Evolutionary conservation across 495 filamentous ascomycete species (phyloP).

Genomic region (Xylaria venustula): DNA sequence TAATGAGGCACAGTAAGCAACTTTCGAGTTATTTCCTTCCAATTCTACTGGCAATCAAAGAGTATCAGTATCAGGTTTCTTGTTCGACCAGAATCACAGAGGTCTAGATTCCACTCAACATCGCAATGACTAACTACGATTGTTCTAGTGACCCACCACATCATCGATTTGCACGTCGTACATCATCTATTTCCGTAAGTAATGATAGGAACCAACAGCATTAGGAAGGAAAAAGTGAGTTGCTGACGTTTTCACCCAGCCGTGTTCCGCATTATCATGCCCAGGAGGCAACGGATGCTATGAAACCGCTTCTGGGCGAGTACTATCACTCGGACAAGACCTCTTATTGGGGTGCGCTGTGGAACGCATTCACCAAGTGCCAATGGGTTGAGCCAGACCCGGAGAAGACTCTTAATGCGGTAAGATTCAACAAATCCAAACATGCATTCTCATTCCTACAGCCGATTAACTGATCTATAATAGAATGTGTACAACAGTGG

Average conservation of each 20-base stretch:
- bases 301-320: conserved; percentile 54
- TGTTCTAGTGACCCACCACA: conserved; percentile 53
- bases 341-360: not conserved
- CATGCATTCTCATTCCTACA: not conserved
- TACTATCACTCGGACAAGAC: conserved; percentile 47
- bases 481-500: not conserved
- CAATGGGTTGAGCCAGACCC: not conserved
- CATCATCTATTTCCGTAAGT: conserved; percentile 55
- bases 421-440: not conserved
- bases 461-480: not conserved
- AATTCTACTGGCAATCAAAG: no score
- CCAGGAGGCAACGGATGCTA: conserved; percentile 57
- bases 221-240: not conserved
- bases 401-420: conserved; percentile 28
- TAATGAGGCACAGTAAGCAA: conserved; percentile 44
- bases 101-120: no score
- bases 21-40: no score
- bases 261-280: conserved; percentile 61
- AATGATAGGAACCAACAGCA: not conserved
- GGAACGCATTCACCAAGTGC: not conserved
- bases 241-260: not conserved
- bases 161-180: conserved; percentile 63
- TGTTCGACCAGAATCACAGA: not conserved
- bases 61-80: not conserved
- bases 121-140: not conserved